Evolutionary conservation across 2,329 filamentous ascomycete species (phyloP), one percentile per base, ranked within the genome.

Genomic region (Aspergillus glaucus): DNA sequence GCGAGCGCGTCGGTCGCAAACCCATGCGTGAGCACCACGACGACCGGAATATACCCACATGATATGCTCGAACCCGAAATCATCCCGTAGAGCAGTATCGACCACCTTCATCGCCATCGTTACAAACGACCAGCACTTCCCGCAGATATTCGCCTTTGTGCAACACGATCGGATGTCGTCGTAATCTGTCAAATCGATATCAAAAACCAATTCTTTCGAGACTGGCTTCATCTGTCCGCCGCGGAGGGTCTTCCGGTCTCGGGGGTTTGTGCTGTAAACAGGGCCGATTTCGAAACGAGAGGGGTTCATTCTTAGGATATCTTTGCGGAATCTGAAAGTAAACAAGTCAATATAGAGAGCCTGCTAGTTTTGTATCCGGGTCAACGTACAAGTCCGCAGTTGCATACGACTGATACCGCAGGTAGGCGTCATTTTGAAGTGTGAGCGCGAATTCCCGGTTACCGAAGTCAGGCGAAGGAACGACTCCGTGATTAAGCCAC

Each of bases 141-240:
- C 79, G 68, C 93, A 98, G 56, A 98, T 97, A 59, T 88, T 94
- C 7, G 92, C 89, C 66, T 92, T 91, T 61, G 85, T 84, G 67
- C 93, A 98, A 72, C 93, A 98, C 24, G 91, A 96, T 58, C 93
- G 85, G 55, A 98, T 88, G 56, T 95, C 89, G 66, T 98, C 93
- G 71, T 98, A 98, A 72, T 97, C 93, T 47, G 93, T 97, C 80
- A 98, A 80, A 80, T 98, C 93, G 62, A 98, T 97, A 85, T 98
- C 93, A 69, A 98, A 97, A 60, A 95, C 95, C 36, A 98, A 75
- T 68, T 98, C 93, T 68, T 98, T 98, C 48, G 87, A 80, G 28
- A 96, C 69, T 0, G 93, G 92, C 55, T 85, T 86, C 73, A 98
- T 96, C 7, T 88, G 82, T 43, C 82, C 82, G 32, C 85, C 80